phyloP scores from a whole-genome alignment of 441 rosid species.

The Codiaeum variegatum region DNA sequence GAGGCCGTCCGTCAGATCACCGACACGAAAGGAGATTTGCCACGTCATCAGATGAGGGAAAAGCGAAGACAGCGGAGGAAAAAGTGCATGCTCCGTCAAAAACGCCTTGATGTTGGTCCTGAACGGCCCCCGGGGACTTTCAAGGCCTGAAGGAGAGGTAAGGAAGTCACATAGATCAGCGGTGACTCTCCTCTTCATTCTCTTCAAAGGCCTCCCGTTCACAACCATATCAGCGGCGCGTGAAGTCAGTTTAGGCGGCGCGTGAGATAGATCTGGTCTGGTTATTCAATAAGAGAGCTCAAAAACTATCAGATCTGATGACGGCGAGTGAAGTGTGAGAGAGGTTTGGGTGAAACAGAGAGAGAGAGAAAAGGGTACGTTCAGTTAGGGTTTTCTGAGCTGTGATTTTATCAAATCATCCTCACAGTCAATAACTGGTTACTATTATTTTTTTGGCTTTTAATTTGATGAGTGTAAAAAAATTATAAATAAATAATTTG shows the following conservation, averaged over 20 bases:
- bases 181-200: constrained; percentile 65
- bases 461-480: not conserved
- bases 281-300: not conserved
- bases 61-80: constrained; percentile 47
- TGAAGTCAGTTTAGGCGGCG: constrained; percentile 7
- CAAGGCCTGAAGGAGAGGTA: constrained; percentile 39
- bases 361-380: not conserved
- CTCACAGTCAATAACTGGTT: not conserved
- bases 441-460: not conserved
- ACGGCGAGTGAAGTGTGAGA: not conserved
- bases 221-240: constrained; percentile 46
- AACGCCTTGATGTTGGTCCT: constrained; percentile 41
- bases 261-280: not conserved
- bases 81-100: constrained; percentile 40
- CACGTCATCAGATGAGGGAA: constrained; percentile 50
- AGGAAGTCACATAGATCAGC: constrained; percentile 60
- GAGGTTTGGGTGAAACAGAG: not conserved
- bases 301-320: not conserved
- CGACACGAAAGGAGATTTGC: constrained; percentile 54
- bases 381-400: constrained; percentile 7
- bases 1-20: constrained; percentile 28
- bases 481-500: not conserved
- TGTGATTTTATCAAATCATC: constrained; percentile 2
- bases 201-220: constrained; percentile 50
- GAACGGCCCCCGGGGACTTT: constrained; percentile 35